These are phyloP conservation scores for Aphanomyces cochlioides DNA, from an alignment of 352 stramenopile species.

Conservation along the genomic window DNA sequence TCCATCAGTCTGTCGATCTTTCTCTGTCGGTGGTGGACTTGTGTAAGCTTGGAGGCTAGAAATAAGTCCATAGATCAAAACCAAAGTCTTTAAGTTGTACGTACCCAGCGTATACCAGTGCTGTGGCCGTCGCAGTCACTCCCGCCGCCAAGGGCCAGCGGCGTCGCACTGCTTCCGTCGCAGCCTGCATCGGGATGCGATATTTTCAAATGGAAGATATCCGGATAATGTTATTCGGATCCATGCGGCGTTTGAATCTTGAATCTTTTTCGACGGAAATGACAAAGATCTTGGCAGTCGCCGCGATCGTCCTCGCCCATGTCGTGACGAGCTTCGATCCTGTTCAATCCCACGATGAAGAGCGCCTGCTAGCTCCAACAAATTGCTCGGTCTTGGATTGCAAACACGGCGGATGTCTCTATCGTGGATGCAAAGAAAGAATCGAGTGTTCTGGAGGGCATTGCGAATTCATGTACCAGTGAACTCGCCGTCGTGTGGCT, in stretches of 20 bases:
- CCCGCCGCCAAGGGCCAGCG: constrained; percentile 17
- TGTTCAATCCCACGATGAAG: constrained; percentile 1
- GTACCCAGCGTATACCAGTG: constrained; percentile 5
- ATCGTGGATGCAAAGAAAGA: constrained; percentile 43
- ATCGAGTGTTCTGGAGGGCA: constrained; percentile 50
- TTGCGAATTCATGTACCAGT: constrained; percentile 54
- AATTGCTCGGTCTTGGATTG: constrained; percentile 42
- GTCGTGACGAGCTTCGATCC: no score
- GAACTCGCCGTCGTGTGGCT: constrained; percentile 6
- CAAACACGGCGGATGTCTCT: constrained; percentile 46
- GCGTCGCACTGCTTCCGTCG: constrained; percentile 6
- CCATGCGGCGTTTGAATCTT: no score
- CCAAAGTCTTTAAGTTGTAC: background rate
- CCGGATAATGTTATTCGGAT: constrained; percentile 3
- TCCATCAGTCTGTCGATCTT: background rate
- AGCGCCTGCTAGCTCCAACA: constrained; percentile 25
- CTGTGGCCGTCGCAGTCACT: constrained; percentile 19
- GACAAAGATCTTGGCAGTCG: constrained; percentile 1
- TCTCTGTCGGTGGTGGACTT: background rate
- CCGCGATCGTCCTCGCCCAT: no score
- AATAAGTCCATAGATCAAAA: background rate
- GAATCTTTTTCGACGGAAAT: background rate
- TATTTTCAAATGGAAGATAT: constrained; percentile 7
- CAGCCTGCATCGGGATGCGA: background rate
- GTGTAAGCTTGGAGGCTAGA: constrained; percentile 14